Base-by-base conservation (phyloP, 768 basidiomycete genomes). In the Xerocomellus dryophilus region DNA sequence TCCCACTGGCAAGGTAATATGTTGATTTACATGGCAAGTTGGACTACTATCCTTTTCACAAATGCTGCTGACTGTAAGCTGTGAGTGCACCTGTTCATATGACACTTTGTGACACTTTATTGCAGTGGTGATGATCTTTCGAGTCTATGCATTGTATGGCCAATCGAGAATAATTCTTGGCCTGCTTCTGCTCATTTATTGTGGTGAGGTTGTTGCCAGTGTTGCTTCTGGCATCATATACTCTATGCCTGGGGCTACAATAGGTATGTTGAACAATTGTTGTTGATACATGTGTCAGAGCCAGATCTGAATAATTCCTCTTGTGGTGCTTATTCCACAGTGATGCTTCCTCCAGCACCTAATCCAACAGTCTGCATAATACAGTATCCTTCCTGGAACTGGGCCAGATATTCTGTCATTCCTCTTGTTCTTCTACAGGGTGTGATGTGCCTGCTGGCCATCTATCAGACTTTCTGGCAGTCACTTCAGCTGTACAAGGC, bases 111-210 rank as follows among this genome's bases (percentile, higher is more conserved):
- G 7, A 15, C 1, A 31, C 29, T 14, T 35, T 8, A 34, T 42
- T 36, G 2, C 18, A 59, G 58, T 57, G 17, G 11, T 59, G 9
- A 59, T 59, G 58, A n/a, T 59, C 5, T 41, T 45, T 18, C 50
- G 55, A 23, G 39, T 57, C 10, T 59, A 57, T 49, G 58, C 58
- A 23, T 17, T 59, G 29, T 57, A 41, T 20, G 31, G 43, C 2
- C 46, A 7, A 17, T 57, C 58, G 12, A 48, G 43, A 21, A 9
- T 0, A 6, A 18, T 57, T 6, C 44, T 57, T 5, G 2, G 3
- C 4, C 2, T 51, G 17, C 55, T 59, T 12, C 29, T 59, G 3
- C 34, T 52, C 9, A 23, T 58, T 7, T 58, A 25, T 5, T 5
- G 3, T 15, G 43, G 7, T 18, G 47, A 43, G 5, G 5, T 58